phyloP scores from a whole-genome alignment of 345 rosid genomes.

The Clarkia xantiana region DNA sequence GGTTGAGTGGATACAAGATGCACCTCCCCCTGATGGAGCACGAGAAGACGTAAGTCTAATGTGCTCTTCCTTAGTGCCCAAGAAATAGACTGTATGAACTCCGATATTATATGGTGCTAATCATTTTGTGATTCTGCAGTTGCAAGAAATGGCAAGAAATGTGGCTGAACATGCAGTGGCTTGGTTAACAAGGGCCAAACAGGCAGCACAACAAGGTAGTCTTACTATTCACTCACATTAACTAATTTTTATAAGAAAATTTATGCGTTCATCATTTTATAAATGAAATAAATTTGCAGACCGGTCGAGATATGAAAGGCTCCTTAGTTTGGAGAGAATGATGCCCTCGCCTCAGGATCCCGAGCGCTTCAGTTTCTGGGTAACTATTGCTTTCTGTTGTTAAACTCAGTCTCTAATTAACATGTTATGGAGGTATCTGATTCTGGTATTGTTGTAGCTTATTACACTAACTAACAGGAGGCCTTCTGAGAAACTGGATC shows the following conservation, averaged over 20 bases:
- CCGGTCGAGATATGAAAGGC: slow-evolving; percentile 48
- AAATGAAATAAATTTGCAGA: slow-evolving; percentile 24
- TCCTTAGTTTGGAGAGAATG: slow-evolving; percentile 53
- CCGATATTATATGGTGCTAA: not conserved
- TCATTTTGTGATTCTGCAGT: slow-evolving; percentile 30
- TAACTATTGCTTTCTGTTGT: slow-evolving; percentile 11
- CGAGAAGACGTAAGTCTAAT: slow-evolving; percentile 33
- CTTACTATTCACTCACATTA: not conserved
- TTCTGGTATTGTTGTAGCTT: slow-evolving; percentile 41
- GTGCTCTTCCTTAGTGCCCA: not conserved
- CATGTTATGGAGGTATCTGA: not conserved
- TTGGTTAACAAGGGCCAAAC: slow-evolving; percentile 61
- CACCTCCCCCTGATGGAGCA: slow-evolving; percentile 28
- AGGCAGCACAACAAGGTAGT: slow-evolving; percentile 24
- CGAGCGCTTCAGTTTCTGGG: slow-evolving; percentile 95
- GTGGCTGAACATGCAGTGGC: slow-evolving; percentile 52
- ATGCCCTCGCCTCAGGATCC: slow-evolving; percentile 72
- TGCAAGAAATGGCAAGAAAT: slow-evolving; percentile 42
- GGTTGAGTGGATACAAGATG: slow-evolving; percentile 84
- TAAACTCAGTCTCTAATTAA: not conserved
- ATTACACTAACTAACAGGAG: slow-evolving; percentile 60
- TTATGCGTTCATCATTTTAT: slow-evolving; percentile 1
- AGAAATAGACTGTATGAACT: not conserved
- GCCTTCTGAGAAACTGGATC: slow-evolving; percentile 76
- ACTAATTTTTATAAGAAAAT: not conserved